These are phyloP conservation scores for Phytophthora pini DNA, from an alignment of 352 stramenopile genomes.

Conservation along the genomic window DNA sequence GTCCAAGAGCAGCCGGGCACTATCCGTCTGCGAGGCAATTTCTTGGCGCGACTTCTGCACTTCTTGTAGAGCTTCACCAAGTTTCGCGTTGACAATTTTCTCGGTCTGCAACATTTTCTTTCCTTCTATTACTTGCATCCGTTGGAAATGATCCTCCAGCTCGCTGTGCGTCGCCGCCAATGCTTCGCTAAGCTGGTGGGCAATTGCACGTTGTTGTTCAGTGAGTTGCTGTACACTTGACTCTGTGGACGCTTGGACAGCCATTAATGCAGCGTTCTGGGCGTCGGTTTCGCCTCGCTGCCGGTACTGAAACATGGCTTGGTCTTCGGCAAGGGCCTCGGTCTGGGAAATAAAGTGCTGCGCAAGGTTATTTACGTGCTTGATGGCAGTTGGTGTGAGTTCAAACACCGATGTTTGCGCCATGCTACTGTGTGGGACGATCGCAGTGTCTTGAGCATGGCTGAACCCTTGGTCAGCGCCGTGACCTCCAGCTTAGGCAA, in stretches of 20 bases:
- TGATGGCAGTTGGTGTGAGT: background rate
- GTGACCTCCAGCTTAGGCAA: too few relatives aligned
- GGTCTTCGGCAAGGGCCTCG: background rate
- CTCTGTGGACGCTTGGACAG: background rate
- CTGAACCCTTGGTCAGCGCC: too few relatives aligned
- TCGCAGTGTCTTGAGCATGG: background rate
- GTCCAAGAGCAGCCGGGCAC: background rate
- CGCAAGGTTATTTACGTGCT: background rate
- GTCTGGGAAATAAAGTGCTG: conserved; percentile 1
- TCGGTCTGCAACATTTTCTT: background rate
- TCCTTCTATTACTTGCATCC: background rate
- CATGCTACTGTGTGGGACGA: background rate
- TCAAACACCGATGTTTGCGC: background rate
- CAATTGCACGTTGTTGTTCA: background rate
- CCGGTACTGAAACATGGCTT: background rate
- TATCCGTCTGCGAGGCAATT: background rate
- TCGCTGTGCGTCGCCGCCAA: background rate
- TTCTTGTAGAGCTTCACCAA: background rate
- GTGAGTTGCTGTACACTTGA: background rate
- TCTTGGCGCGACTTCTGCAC: background rate
- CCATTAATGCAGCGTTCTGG: background rate
- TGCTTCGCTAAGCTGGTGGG: background rate
- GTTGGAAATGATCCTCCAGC: background rate
- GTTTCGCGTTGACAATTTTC: background rate
- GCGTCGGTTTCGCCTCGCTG: background rate